These are phyloP conservation scores for Heterobasidion irregulare DNA, from an alignment of 1,284 basidiomycete genomes.

Conservation along the genomic window DNA sequence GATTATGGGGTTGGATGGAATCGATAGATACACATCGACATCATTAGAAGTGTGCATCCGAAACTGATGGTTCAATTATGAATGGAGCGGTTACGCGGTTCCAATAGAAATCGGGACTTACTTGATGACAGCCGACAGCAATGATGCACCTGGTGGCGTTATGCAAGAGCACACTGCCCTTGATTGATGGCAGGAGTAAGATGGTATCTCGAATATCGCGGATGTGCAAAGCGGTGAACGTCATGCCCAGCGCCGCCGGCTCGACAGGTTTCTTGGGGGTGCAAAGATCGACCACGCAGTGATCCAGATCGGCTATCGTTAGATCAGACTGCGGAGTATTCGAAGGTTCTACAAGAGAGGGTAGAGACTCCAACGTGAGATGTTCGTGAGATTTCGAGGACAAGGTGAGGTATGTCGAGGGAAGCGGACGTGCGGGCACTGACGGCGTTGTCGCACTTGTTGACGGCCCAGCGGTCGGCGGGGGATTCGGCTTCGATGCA, in stretches of 20 bases:
- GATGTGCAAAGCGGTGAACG: constrained; percentile 56
- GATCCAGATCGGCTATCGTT: constrained; percentile 47
- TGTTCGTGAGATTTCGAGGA: constrained; percentile 30
- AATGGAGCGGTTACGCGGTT: background rate
- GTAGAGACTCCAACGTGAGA: constrained; percentile 28
- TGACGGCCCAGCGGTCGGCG: constrained; percentile 4
- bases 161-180: constrained; percentile 66
- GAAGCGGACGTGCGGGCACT: constrained; percentile 15
- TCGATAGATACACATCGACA: constrained; percentile 55
- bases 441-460: constrained; percentile 13
- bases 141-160: constrained; percentile 51
- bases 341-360: constrained; percentile 12
- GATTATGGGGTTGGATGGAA: constrained; percentile 66
- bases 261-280: constrained; percentile 5
- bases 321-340: constrained; percentile 33
- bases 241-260: constrained; percentile 12
- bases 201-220: constrained; percentile 44
- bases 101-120: constrained; percentile 19
- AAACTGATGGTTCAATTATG: constrained; percentile 41
- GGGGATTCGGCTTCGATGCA: constrained; percentile 8
- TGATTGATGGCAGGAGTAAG: constrained; percentile 52
- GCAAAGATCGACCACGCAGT: constrained; percentile 61
- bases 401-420: constrained; percentile 20
- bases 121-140: constrained; percentile 72
- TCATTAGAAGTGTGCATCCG: constrained; percentile 66